Conservation (phyloP, 2,329 filamentous ascomycete species). For the Diaporthe nobilis region DNA sequence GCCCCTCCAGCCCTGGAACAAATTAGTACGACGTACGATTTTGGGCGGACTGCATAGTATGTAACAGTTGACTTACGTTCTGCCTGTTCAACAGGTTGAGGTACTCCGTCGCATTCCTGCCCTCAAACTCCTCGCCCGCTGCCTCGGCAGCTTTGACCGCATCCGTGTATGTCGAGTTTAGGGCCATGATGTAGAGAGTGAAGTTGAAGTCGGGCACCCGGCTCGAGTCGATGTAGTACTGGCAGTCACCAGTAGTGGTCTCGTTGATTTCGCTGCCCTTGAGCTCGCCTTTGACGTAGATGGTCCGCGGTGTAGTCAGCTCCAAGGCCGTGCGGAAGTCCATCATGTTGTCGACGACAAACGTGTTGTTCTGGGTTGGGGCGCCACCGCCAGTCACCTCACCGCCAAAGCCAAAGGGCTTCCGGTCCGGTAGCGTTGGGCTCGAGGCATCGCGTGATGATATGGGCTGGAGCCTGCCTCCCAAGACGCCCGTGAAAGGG, state of each 20-base stretch:
- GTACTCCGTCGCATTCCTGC: constrained; percentile 26
- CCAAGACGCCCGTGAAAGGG: neutral
- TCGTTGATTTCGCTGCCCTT: constrained; percentile 30
- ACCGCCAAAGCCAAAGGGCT: constrained; percentile 25
- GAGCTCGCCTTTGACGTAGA: constrained; percentile 33
- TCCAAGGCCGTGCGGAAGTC: constrained; percentile 23
- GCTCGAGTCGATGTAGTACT: constrained; percentile 30
- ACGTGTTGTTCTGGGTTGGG: neutral
- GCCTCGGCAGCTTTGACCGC: constrained; percentile 23
- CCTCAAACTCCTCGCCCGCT: constrained; percentile 21
- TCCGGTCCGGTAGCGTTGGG: constrained; percentile 21
- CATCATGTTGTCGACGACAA: constrained; percentile 29
- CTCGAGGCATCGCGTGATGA: neutral
- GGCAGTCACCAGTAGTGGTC: constrained; percentile 22
- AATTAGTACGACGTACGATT: neutral
- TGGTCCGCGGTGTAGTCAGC: constrained; percentile 8
- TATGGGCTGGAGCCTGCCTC: neutral
- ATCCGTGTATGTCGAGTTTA: constrained; percentile 29
- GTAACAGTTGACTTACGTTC: neutral
- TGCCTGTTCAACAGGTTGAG: constrained; percentile 21
- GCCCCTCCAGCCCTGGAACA: constrained; percentile 15
- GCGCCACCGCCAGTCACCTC: constrained; percentile 12
- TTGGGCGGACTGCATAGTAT: too few species aligned
- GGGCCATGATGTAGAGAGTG: constrained; percentile 21
- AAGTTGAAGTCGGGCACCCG: constrained; percentile 24